Percentiles rank a stretch among this genome's conserved stretches.
These are phyloP conservation scores for Flueggea neowawraea DNA, from an alignment of 441 rosid species.

Conservation along the genomic window DNA sequence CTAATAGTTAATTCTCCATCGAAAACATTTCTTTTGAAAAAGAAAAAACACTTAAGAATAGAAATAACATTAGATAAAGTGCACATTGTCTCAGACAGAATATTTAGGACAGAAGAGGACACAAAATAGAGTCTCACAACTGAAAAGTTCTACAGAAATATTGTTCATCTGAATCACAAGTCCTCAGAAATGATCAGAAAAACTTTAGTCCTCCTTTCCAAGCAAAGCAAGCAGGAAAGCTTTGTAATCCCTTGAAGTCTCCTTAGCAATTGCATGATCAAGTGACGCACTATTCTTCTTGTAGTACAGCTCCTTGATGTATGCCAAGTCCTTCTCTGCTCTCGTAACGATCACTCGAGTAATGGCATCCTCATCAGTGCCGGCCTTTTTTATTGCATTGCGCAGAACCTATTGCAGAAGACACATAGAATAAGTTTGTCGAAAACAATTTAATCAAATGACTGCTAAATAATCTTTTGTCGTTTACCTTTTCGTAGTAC, in stretches of 20 bases:
- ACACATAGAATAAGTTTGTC: not conserved
- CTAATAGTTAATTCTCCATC: too few species aligned
- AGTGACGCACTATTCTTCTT: constrained; percentile 55
- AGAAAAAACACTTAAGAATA: too few species aligned
- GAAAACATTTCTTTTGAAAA: too few species aligned
- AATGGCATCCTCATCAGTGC: constrained; percentile 63
- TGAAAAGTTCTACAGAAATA: constrained; percentile 6
- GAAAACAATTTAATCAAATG: too few species aligned
- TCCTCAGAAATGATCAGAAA: not conserved
- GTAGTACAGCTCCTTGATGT: constrained; percentile 51
- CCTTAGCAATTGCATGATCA: constrained; percentile 46
- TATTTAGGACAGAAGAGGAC: not conserved
- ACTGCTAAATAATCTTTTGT: not conserved
- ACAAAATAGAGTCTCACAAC: constrained; percentile 8
- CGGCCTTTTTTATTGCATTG: constrained; percentile 36
- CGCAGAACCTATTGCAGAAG: constrained; percentile 36
- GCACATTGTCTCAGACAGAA: not conserved
- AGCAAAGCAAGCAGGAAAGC: constrained; percentile 49
- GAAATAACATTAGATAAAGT: too few species aligned
- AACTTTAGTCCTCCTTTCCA: constrained; percentile 34
- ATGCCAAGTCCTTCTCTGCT: constrained; percentile 57
- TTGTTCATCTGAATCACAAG: not conserved
- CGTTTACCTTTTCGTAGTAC: constrained; percentile 51
- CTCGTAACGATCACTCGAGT: constrained; percentile 58
- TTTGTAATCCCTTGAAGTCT: constrained; percentile 54